Conservation (phyloP, 1,284 basidiomycete genomes). For the Irpex lacteus region DNA sequence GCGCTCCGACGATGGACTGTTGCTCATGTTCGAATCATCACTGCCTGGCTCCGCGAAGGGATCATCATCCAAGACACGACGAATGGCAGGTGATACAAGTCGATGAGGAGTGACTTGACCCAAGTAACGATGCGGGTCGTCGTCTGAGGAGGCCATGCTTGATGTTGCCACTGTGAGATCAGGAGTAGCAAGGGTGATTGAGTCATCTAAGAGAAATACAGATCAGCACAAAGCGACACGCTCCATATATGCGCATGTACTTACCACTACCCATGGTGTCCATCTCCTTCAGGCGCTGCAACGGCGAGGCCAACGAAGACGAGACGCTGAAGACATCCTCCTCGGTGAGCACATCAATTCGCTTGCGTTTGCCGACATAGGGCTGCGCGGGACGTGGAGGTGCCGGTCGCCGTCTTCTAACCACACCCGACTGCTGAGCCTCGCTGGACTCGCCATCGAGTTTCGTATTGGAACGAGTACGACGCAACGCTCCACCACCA, state of each 20-base stretch:
- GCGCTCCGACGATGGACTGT: conserved; percentile 42
- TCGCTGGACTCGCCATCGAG: conserved; percentile 14
- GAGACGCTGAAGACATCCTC: conserved; percentile 9
- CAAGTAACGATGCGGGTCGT: conserved; percentile 44
- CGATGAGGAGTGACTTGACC: conserved; percentile 70
- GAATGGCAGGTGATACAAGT: conserved; percentile 56
- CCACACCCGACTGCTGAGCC: conserved; percentile 13
- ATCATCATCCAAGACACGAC: conserved; percentile 32
- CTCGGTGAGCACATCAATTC: not conserved
- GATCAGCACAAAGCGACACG: not conserved
- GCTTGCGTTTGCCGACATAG: not conserved
- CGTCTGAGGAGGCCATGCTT: conserved; percentile 45
- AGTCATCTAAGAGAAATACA: conserved; percentile 35
- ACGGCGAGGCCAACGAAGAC: conserved; percentile 26
- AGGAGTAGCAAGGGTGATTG: conserved; percentile 32
- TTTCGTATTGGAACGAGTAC: conserved; percentile 25
- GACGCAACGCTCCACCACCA: conserved; percentile 13
- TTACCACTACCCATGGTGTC: conserved; percentile 42
- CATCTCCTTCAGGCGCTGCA: conserved; percentile 30
- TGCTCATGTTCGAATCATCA: conserved; percentile 40
- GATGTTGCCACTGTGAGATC: conserved; percentile 2
- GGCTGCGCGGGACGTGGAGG: not conserved
- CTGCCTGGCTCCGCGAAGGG: conserved; percentile 34
- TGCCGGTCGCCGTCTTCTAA: conserved; percentile 12
- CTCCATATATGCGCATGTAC: conserved; percentile 17